Evolutionary conservation across 768 basidiomycete species (phyloP).

Genomic region (Lactifluus echinatus): DNA sequence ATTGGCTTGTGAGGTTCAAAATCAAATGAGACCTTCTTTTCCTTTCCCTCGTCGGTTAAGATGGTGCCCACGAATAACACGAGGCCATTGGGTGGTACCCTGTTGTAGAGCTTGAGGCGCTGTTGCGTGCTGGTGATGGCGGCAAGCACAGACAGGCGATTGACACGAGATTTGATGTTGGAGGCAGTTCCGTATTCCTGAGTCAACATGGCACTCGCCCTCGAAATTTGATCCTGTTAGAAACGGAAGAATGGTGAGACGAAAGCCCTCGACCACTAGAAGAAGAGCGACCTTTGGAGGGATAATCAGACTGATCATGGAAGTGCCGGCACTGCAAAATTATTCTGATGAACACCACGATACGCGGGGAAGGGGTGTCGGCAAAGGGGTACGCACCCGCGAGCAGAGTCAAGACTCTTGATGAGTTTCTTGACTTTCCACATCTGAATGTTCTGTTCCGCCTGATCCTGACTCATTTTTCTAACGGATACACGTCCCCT

Average conservation of each 20-base stretch:
- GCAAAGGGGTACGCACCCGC: slow-evolving; percentile 49
- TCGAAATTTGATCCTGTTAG: slow-evolving; percentile 90
- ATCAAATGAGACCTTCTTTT: slow-evolving; percentile 98
- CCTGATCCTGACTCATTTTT: slow-evolving; percentile 74
- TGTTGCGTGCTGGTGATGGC: slow-evolving; percentile 99
- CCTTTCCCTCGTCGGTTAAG: slow-evolving; percentile 96
- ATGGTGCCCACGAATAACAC: slow-evolving; percentile 98
- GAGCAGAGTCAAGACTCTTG: slow-evolving; percentile 90
- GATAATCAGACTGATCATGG: slow-evolving; percentile 97
- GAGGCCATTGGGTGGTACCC: slow-evolving; percentile 93
- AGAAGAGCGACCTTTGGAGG: slow-evolving; percentile 67
- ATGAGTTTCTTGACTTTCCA: slow-evolving; percentile 99
- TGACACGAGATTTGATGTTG: slow-evolving; percentile 98
- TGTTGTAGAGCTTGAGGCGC: slow-evolving; percentile 91
- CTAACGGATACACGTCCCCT: slow-evolving; percentile 6
- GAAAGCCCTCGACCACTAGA: neutral
- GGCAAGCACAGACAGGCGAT: slow-evolving; percentile 92
- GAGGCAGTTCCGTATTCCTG: slow-evolving; percentile 99
- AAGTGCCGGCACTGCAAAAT: slow-evolving; percentile 75
- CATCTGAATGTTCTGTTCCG: slow-evolving; percentile 95
- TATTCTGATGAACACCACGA: slow-evolving; percentile 19
- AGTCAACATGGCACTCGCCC: slow-evolving; percentile 91
- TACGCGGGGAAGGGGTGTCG: neutral
- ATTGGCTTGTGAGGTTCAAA: slow-evolving; percentile 99
- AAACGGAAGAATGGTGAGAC: slow-evolving; percentile 1